Base-by-base conservation (phyloP, 805 yeast genomes). In the Wickerhamomyces rabaulensis region DNA sequence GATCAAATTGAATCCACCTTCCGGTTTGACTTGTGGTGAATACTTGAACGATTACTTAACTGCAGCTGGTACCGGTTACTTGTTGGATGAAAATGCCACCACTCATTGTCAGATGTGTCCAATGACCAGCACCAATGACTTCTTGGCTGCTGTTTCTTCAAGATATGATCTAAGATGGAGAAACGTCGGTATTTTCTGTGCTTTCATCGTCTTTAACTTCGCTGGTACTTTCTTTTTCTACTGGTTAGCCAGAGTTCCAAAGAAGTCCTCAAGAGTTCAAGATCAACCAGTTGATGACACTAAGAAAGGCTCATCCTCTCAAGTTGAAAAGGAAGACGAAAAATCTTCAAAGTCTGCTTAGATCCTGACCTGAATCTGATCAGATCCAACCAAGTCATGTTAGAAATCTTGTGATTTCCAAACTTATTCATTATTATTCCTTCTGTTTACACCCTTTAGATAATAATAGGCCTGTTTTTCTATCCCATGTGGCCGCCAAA, bases 201-300 rank as follows among this genome's bases (percentile, higher is more conserved):
- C 60, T 20, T 73, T 65, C 56, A 68, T 72, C 45, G 46, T 54
- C 20, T 68, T 73, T 58, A 71, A 73, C 51, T 52, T 69, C 31
- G 44, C 49, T 40, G 71, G 69, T 48, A 70, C 84, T 15, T 46
- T 64, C 1, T 74, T 68, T 56, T 56, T 72, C 48, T 74, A 82
- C 70, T 80, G 84, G 44, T 31, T 49, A 16, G 82, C 80, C 10
- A 78, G 92, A 73, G 91, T 84, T 49, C 92, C 92, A 44, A 84
- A 84, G 74, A 53, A 77, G 72, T 52, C 61, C 25, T 61, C 60
- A 44, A 63, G 68, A 49, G 67, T 65, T 38, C 43, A 63, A 41
- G 58, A 52, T 12, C 53, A 49, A 39, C n/a, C 35, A n/a, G n/a
- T n/a, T n/a, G n/a, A n/a, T n/a, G n/a, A n/a, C n/a, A n/a, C n/a